phyloP scores from a whole-genome alignment of 2,329 filamentous ascomycete genomes.

The Phyllosticta citrichinensis region DNA sequence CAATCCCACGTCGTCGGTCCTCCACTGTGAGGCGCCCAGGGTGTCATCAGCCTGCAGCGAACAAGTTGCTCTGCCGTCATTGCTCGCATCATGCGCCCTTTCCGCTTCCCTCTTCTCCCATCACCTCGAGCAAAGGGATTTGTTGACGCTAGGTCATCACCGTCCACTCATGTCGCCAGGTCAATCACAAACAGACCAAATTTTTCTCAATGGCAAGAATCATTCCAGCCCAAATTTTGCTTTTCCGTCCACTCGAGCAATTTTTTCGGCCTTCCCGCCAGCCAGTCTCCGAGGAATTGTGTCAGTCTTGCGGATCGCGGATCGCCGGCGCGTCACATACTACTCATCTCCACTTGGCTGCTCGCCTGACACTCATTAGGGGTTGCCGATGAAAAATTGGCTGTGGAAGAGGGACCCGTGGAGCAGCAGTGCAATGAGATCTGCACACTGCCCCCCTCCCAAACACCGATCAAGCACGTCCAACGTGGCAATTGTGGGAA shows the following conservation, averaged over 20 bases:
- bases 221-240: not conserved
- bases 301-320: not conserved
- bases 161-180: not conserved
- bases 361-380: not conserved
- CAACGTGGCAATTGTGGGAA: not conserved
- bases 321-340: not conserved
- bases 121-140: not conserved
- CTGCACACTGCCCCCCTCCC: not conserved
- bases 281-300: not conserved
- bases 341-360: not conserved
- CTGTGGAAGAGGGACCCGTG: not conserved
- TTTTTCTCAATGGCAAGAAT: not conserved
- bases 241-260: not conserved
- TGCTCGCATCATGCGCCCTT: not conserved
- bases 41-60: not conserved
- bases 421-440: not conserved
- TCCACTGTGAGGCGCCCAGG: not conserved
- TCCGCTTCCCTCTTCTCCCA: not conserved
- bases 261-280: not conserved
- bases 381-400: not conserved
- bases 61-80: not conserved
- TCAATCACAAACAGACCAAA: not conserved
- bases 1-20: not conserved
- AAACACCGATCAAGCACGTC: not conserved
- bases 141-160: not conserved